phyloP scores from a whole-genome alignment of 1,139 yeast genomes.

The Suhomyces atakaporum region DNA sequence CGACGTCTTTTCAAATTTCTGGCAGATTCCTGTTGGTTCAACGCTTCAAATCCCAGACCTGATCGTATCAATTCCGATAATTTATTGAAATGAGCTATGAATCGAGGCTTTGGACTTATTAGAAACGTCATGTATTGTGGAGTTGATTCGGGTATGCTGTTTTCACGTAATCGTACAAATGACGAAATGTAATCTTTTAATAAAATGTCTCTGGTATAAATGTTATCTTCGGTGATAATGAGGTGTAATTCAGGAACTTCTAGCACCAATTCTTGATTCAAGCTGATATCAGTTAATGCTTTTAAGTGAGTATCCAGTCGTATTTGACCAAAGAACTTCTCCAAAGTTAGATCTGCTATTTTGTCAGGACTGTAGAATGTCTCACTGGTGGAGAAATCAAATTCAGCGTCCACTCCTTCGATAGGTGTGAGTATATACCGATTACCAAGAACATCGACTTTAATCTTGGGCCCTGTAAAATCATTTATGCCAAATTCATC shows the following conservation, averaged over 20 bases:
- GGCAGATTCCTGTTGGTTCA: neutral
- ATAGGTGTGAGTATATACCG: constrained; percentile 30
- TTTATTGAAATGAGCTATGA: constrained; percentile 34
- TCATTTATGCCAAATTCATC: neutral
- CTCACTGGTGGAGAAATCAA: constrained; percentile 21
- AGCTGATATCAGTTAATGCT: constrained; percentile 27
- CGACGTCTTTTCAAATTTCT: constrained; percentile 4
- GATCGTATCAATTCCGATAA: constrained; percentile 26
- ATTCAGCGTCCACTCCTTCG: constrained; percentile 12
- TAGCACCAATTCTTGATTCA: constrained; percentile 34
- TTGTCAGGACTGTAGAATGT: constrained; percentile 27
- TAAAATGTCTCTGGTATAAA: constrained; percentile 32
- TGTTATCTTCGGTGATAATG: constrained; percentile 42
- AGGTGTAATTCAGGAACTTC: constrained; percentile 36
- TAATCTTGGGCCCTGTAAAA: neutral
- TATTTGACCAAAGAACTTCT: constrained; percentile 29
- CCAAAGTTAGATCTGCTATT: constrained; percentile 22
- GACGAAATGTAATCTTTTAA: constrained; percentile 36
- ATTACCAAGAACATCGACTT: constrained; percentile 19
- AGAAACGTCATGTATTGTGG: constrained; percentile 28
- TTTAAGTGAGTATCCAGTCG: constrained; percentile 30
- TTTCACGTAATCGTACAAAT: constrained; percentile 28
- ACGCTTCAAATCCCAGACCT: constrained; percentile 25
- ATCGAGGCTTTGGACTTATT: constrained; percentile 31
- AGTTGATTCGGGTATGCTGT: constrained; percentile 18